A percentile compares a stretch with the other conserved stretches of the same genome.
These are phyloP conservation scores for Chamaenerion angustifolium DNA, from an alignment of 345 rosid genomes.

Conservation along the genomic window DNA sequence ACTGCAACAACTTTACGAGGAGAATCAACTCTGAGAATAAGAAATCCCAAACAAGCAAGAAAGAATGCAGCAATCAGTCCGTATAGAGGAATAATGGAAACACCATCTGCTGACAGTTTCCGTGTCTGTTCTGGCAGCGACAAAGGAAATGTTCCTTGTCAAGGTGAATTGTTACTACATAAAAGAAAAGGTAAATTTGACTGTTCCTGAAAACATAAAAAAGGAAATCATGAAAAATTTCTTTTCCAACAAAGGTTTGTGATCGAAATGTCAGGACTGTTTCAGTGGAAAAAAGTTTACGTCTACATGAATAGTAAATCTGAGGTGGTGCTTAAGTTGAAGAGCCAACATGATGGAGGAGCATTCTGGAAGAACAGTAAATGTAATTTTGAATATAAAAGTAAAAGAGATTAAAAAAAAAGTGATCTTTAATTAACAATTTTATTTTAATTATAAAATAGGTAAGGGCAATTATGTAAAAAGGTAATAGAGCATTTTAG, in stretches of 20 bases:
- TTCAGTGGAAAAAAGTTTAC: constrained; percentile 45
- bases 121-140: constrained; percentile 14
- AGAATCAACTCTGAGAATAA: constrained; percentile 63
- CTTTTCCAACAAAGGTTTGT: not conserved
- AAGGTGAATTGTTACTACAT: constrained; percentile 61
- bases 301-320: constrained; percentile 65
- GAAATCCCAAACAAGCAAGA: constrained; percentile 77
- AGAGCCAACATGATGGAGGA: constrained; percentile 83
- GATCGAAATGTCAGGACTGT: constrained; percentile 30
- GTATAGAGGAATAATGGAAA: constrained; percentile 36
- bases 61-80: constrained; percentile 83
- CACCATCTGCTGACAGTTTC: constrained; percentile 26
- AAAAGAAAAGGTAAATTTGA: constrained; percentile 44
- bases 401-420: no score
- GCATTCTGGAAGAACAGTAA: constrained; percentile 84
- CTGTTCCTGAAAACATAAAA: not conserved
- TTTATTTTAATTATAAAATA: no score
- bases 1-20: constrained; percentile 61
- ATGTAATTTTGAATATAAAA: no score
- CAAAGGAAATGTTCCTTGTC: constrained; percentile 33
- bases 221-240: not conserved
- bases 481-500: no score
- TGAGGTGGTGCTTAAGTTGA: constrained; percentile 69
- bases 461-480: no score
- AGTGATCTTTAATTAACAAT: no score